A percentile compares a stretch with the other conserved stretches of the same genome.
phyloP scores from a whole-genome alignment of 176 grass and related monocot genomes.

The Zea mays region Zm-B73-REFERENCE-NAM-5.0 NC_050101.1:36820501-36821000 shows the following conservation, averaged over 20 bases:
- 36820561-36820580: constrained; percentile 91
- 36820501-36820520: constrained; percentile 34
- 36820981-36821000: too few species aligned
- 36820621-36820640: constrained; percentile 96
- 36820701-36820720: too few species aligned
- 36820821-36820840: too few species aligned
- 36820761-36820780: constrained; percentile 77
- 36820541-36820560: not conserved
- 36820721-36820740: not conserved
- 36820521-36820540: not conserved
- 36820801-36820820: constrained; percentile 3
- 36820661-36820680: too few species aligned
- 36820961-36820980: too few species aligned
- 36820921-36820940: constrained; percentile 96
- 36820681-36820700: too few species aligned
- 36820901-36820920: constrained; percentile 42
- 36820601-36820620: constrained; percentile 98
- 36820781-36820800: constrained; percentile 96
- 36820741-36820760: constrained; percentile 11
- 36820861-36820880: constrained; percentile 4
- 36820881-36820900: not conserved
- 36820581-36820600: constrained; percentile 96
- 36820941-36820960: constrained; percentile 55
- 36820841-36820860: not conserved
- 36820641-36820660: constrained; percentile 94